Evolutionary conservation across 164 flowering plant species (phyloP).

Genomic region (Dillenia suffruticosa): DNA sequence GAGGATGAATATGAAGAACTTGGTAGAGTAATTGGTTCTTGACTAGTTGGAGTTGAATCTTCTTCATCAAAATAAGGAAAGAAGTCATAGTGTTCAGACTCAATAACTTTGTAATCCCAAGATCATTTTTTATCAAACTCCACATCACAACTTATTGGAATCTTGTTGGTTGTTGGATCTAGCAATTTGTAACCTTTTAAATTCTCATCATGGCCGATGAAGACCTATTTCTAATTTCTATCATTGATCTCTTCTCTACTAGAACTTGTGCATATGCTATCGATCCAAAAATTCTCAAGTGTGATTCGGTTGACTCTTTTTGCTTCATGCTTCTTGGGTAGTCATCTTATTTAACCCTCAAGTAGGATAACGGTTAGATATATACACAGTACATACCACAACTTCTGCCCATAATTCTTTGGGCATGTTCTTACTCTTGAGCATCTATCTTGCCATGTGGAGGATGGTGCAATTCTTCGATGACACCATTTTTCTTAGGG

Average conservation of each 20-base stretch:
- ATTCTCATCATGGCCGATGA: background rate
- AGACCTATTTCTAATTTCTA: background rate
- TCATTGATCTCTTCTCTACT: background rate
- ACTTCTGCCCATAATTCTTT: slow-evolving; percentile 1
- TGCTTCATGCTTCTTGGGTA: background rate
- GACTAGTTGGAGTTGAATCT: background rate
- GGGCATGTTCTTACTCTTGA: background rate
- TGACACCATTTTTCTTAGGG: background rate
- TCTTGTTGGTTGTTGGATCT: background rate
- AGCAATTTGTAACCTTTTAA: background rate
- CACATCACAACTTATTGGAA: background rate
- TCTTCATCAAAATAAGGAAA: background rate
- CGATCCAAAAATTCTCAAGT: slow-evolving; percentile 1
- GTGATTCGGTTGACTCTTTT: background rate
- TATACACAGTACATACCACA: background rate
- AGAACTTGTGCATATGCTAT: background rate
- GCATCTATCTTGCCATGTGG: background rate
- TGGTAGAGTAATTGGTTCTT: no score
- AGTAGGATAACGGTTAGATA: background rate
- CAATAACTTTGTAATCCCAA: background rate
- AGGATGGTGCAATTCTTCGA: background rate
- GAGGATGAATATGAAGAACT: no score
- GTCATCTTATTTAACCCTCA: background rate
- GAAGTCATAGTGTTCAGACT: background rate
- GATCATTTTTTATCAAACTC: background rate